Evolutionary conservation across 352 stramenopile species (phyloP).

Genomic region (Globisporangium ultimum): DNA sequence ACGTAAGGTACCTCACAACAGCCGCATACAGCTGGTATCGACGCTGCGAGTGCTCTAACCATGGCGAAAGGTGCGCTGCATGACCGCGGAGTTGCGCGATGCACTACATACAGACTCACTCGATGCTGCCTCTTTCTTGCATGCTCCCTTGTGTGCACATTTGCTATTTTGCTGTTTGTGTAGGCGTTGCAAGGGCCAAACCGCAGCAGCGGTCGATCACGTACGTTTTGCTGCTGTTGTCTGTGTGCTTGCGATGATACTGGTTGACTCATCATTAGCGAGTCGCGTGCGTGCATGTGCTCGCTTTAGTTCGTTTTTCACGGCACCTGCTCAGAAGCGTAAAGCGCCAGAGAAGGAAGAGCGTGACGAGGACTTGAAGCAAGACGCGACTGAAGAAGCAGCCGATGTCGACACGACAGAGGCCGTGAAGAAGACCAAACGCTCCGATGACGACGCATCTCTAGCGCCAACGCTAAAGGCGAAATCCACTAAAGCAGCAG

Average conservation of each 20-base stretch:
- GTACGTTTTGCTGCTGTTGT: conserved; percentile 21
- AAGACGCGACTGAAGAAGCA: neutral
- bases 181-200: conserved; percentile 26
- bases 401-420: neutral
- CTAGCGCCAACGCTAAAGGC: neutral
- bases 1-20: no score
- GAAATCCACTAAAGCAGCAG: neutral
- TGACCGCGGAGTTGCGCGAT: no score
- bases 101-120: neutral
- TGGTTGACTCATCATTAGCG: no score
- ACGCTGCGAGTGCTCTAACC: no score
- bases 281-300: neutral
- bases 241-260: no score
- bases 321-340: conserved; percentile 28
- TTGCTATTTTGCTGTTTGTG: neutral
- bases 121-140: no score
- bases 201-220: conserved; percentile 66
- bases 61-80: conserved; percentile 11
- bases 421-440: conserved; percentile 11
- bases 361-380: neutral
- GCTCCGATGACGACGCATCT: neutral
- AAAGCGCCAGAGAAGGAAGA: conserved; percentile 21
- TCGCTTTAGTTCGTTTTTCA: conserved; percentile 55
- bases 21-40: no score
- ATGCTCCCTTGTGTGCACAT: neutral